phyloP scores from a whole-genome alignment of 1,284 basidiomycete species.

The Trichosporon faecale region DNA sequence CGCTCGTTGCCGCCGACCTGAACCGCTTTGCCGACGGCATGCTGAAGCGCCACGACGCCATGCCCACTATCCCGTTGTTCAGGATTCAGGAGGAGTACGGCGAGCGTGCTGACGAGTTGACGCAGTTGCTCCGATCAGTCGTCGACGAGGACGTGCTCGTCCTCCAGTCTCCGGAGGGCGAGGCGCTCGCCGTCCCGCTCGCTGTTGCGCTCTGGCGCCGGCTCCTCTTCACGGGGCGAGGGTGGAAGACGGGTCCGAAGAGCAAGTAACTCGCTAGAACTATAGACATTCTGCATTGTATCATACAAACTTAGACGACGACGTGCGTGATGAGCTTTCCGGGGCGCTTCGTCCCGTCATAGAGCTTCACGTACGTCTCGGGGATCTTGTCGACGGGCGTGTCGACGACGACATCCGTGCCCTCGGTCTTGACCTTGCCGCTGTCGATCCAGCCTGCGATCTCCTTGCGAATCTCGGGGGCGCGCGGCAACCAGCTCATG shows the following conservation, averaged over 20 bases:
- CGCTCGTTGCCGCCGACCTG: not conserved
- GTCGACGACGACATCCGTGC: constrained; percentile 24
- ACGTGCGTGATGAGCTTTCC: constrained; percentile 38
- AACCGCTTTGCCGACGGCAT: not conserved
- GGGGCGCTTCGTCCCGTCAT: constrained; percentile 26
- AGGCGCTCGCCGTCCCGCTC: not conserved
- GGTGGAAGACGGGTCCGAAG: not conserved
- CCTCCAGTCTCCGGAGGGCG: not conserved
- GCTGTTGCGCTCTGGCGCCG: not conserved
- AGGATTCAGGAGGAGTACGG: not conserved
- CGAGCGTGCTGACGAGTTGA: not conserved
- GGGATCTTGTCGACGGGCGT: constrained; percentile 31
- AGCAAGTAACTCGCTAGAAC: not conserved
- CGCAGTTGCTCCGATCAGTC: not conserved
- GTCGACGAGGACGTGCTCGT: not conserved
- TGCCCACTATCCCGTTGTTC: not conserved
- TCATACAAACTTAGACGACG: not conserved
- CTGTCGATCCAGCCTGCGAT: constrained; percentile 18
- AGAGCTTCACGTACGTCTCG: constrained; percentile 30
- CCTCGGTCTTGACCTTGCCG: constrained; percentile 18
- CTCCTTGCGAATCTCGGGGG: constrained; percentile 4
- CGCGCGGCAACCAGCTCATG: constrained; percentile 29
- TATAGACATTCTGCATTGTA: not conserved
- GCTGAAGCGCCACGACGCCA: not conserved
- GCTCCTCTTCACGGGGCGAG: not conserved